Percentiles rank a stretch among this genome's conserved stretches.
phyloP scores from a whole-genome alignment of 495 filamentous ascomycete species.

The Lepidopterella palustris region DNA sequence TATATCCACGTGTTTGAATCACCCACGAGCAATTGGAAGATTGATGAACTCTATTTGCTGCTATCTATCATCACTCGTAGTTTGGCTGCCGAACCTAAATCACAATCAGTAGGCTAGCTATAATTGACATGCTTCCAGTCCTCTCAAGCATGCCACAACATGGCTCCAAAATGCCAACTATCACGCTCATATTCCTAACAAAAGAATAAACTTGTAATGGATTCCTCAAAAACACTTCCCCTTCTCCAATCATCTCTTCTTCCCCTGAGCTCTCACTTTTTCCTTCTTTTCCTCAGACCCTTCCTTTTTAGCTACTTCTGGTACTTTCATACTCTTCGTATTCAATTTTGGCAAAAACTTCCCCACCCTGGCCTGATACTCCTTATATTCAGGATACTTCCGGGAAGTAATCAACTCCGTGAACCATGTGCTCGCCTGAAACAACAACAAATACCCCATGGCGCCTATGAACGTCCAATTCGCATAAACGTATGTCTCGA shows the following conservation, averaged over 20 bases:
- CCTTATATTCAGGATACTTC: conserved; percentile 85
- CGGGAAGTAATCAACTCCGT: conserved; percentile 71
- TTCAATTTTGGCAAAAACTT: conserved; percentile 64
- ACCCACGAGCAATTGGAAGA: too few species aligned
- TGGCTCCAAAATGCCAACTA: too few species aligned
- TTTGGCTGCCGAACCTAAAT: too few species aligned
- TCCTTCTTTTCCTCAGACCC: not conserved
- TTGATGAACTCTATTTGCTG: too few species aligned
- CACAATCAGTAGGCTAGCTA: too few species aligned
- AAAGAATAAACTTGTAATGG: too few species aligned
- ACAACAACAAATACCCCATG: conserved; percentile 64
- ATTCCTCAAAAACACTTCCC: too few species aligned
- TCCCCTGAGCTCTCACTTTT: not conserved
- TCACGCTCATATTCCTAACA: too few species aligned
- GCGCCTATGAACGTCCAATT: conserved; percentile 78
- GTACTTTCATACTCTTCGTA: not conserved
- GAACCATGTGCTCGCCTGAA: conserved; percentile 80
- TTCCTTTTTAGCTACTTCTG: not conserved
- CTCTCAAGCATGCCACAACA: too few species aligned
- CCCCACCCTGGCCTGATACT: conserved; percentile 77
- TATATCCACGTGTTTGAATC: too few species aligned
- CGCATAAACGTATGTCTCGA: conserved; percentile 56
- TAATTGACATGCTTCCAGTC: too few species aligned
- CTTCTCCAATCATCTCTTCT: not conserved
- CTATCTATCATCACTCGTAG: too few species aligned